A percentile compares a stretch with the other conserved stretches of the same genome.
Conservation (phyloP, 352 stramenopile species). For the Pythium sp. region DNA sequence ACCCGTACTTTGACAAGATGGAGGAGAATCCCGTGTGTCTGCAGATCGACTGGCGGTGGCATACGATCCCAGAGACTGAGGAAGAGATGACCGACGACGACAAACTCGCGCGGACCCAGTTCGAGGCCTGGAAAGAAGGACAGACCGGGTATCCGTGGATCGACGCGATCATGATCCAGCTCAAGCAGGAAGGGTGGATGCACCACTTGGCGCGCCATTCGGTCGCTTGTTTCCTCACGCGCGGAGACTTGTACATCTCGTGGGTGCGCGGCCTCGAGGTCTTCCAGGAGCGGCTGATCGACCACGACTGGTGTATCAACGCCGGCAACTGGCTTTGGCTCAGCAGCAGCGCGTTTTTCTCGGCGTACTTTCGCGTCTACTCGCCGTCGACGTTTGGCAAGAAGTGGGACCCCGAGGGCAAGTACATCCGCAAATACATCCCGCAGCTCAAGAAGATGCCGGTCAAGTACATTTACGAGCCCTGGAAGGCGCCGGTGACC, state of each 20-base stretch:
- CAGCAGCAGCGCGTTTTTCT: conserved; percentile 93
- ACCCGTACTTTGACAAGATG: conserved; percentile 94
- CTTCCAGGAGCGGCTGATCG: conserved; percentile 93
- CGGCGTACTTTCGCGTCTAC: conserved; percentile 98
- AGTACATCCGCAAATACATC: conserved; percentile 93
- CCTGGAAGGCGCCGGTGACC: conserved; percentile 92
- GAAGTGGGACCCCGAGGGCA: conserved; percentile 93
- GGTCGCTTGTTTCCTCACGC: conserved; percentile 97
- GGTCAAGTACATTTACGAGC: conserved; percentile 93
- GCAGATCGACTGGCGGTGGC: conserved; percentile 82
- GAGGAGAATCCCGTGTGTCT: conserved; percentile 91
- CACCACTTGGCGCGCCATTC: conserved; percentile 91
- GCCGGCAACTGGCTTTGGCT: conserved; percentile 98
- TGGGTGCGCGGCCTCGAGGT: conserved; percentile 93
- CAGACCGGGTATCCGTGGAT: conserved; percentile 98
- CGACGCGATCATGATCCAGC: conserved; percentile 96
- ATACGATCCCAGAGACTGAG: conserved; percentile 77
- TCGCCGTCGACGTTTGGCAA: conserved; percentile 93
- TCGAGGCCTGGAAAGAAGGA: conserved; percentile 93
- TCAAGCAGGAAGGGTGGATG: conserved; percentile 89
- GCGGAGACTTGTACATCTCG: conserved; percentile 95
- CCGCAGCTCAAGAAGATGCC: conserved; percentile 84
- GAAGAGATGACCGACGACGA: conserved; percentile 78
- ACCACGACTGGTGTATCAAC: conserved; percentile 97
- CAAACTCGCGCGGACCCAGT: conserved; percentile 71